Base-by-base conservation (phyloP, 345 rosid genomes). In the Nasturtium officinale region DNA sequence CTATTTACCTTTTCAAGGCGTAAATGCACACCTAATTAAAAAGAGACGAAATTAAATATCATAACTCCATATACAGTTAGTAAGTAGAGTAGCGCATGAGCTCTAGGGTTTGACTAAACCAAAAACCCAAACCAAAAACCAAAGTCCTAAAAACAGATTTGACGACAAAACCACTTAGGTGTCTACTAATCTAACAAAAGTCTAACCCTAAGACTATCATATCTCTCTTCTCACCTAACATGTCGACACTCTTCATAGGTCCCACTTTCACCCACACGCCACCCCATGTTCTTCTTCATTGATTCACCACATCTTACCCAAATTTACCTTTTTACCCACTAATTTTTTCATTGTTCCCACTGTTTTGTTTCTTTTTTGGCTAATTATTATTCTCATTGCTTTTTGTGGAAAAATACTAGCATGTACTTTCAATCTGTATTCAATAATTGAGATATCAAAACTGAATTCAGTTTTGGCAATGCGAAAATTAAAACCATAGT, bases 281-380 rank as follows among this genome's bases (percentile, higher is more conserved):
- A 7, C 56, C 69, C 63, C 6, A 67, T 42, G 69, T 50, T 47
- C 32, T 59, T 50, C 68, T 67, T 67, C 69, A 26, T 62, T 76
- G 26, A 29, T 43, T 45, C 71, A 69, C 71, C 79, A 69, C 79
- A 69, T 76, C 71, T 69, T 69, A 69, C 75, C 79, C 79, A 69
- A 62, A 69, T 35, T 76, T 62, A 69, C 65, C 53, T 69, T 76
- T 75, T 62, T 76, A 69, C 69, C 75, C 71, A 62, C 43, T 67
- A 0, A 12, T 29, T 68, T 53, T 68, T 54, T 18, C 70, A 58
- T 45, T 69, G 52, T 61, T 76, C 65, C 79, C 75, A 55, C 69
- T 69, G 75, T 69, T 69, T 68, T 40, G 40, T 74, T 67, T 60
- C 29, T 60, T 67, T 74, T 53, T 69, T 23, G 32, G 23, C 25